These are phyloP conservation scores for Mesostigma viride DNA, from an alignment of 139 green algal species.

Conservation along the genomic window DNA sequence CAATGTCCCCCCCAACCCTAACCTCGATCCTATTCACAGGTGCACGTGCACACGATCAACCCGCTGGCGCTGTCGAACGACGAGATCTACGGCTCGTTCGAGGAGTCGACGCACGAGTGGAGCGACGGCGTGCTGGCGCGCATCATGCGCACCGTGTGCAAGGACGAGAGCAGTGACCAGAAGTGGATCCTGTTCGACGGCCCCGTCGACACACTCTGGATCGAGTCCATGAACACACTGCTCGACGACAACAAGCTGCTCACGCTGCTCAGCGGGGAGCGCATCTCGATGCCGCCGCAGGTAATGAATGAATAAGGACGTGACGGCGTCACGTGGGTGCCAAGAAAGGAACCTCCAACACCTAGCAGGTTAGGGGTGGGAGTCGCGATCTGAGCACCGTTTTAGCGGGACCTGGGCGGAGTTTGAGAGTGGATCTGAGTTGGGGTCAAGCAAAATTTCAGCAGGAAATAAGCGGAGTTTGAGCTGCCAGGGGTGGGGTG, in stretches of 20 bases:
- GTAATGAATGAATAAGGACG: no score
- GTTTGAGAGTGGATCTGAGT: no score
- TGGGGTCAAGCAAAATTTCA: no score
- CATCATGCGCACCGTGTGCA: conserved; percentile 61
- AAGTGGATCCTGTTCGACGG: conserved; percentile 74
- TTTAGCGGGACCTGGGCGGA: no score
- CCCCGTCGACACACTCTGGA: conserved; percentile 74
- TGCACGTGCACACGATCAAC: conserved; percentile 73
- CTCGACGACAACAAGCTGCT: conserved; percentile 78
- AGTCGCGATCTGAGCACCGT: no score
- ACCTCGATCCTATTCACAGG: no score
- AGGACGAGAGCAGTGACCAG: conserved; percentile 49
- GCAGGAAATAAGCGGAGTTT: no score
- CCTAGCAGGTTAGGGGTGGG: no score
- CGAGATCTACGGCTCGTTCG: conserved; percentile 72
- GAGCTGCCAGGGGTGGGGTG: no score
- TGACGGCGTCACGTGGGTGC: no score
- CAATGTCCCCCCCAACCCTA: no score
- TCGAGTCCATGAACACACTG: conserved; percentile 72
- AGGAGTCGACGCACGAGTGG: conserved; percentile 59
- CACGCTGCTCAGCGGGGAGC: conserved; percentile 59
- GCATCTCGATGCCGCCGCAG: conserved; percentile 55
- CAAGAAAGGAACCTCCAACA: no score
- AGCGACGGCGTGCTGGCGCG: conserved; percentile 56
- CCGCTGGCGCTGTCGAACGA: conserved; percentile 65